These are phyloP conservation scores for Sarcomyxa edulis DNA, from an alignment of 768 basidiomycete species.

Conservation along the genomic window DNA sequence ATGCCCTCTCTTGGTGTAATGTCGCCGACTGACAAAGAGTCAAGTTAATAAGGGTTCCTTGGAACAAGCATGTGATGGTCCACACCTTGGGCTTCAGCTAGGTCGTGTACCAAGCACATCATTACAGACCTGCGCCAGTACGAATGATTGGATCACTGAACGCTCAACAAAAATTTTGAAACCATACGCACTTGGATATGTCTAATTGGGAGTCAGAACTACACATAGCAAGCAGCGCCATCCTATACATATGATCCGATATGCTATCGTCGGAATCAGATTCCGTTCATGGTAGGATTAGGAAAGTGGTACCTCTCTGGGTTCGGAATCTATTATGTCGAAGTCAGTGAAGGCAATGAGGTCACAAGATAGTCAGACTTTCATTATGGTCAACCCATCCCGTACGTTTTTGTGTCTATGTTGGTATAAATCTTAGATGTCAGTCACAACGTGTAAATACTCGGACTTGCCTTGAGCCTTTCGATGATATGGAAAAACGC, in stretches of 20 bases:
- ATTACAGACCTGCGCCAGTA: conserved; percentile 59
- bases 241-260: conserved; percentile 96
- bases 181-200: conserved; percentile 54
- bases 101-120: conserved; percentile 91
- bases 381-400: conserved; percentile 91
- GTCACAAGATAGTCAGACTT: conserved; percentile 13
- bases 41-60: neutral
- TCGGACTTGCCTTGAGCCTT: conserved; percentile 64
- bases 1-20: conserved; percentile 90
- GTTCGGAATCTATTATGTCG: conserved; percentile 55
- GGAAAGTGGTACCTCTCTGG: conserved; percentile 73
- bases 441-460: neutral
- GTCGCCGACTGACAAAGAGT: conserved; percentile 68
- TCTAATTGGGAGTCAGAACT: conserved; percentile 70
- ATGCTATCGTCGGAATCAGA: conserved; percentile 43
- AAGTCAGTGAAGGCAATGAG: neutral
- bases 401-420: conserved; percentile 88
- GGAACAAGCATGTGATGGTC: neutral
- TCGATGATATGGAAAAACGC: conserved; percentile 91
- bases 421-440: neutral
- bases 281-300: neutral
- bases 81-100: conserved; percentile 89
- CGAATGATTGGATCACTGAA: neutral
- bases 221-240: conserved; percentile 93
- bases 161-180: neutral